A percentile compares a stretch with the other conserved stretches of the same genome.
Evolutionary conservation across 2,329 filamentous ascomycete genomes (phyloP).

Genomic region (Aspergillus sp.): DNA sequence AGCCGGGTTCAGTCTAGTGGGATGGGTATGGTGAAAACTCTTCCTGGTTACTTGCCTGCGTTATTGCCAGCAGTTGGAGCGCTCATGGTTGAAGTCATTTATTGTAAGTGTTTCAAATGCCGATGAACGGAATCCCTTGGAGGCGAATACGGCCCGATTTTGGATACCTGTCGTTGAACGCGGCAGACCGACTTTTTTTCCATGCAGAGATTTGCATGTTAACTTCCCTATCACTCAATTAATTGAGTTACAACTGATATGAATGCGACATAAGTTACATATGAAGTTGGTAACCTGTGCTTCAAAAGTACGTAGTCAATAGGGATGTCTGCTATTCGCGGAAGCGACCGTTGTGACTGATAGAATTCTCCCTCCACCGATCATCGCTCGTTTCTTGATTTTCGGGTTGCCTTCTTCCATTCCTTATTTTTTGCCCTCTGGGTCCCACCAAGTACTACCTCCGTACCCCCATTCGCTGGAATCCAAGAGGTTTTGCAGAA

Average conservation of each 20-base stretch:
- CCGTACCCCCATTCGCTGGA: background rate
- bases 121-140: conserved; percentile 18
- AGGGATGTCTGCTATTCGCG: background rate
- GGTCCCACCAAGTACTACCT: background rate
- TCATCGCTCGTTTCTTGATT: background rate
- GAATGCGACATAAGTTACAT: background rate
- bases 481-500: background rate
- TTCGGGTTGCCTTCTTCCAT: background rate
- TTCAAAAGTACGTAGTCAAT: background rate
- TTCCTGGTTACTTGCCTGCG: conserved; percentile 10
- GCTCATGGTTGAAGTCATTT: background rate
- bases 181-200: conserved; percentile 11
- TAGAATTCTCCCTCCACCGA: background rate
- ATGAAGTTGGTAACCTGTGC: background rate
- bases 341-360: background rate
- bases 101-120: conserved; percentile 6
- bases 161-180: background rate
- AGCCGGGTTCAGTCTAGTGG: conserved; percentile 6
- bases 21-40: conserved; percentile 5
- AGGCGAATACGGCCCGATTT: conserved; percentile 16
- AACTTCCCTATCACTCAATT: no score
- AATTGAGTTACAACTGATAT: background rate
- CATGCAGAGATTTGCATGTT: background rate
- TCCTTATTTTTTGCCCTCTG: background rate
- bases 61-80: conserved; percentile 3